These are phyloP conservation scores for Pythium scleroteichum DNA, from an alignment of 352 stramenopile genomes.

Conservation along the genomic window DNA sequence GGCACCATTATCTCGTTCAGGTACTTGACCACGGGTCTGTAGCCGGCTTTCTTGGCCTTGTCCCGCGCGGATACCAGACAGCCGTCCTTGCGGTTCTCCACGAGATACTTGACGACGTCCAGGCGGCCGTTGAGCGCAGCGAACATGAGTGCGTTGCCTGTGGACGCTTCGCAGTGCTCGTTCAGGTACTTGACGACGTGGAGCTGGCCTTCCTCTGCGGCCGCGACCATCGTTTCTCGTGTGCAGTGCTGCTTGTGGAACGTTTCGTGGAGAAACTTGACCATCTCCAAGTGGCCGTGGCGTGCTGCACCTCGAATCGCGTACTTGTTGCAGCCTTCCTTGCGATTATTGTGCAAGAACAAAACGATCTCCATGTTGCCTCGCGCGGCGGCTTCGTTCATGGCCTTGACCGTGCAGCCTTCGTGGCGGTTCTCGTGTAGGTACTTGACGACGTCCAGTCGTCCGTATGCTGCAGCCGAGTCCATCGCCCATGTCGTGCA, in stretches of 20 bases:
- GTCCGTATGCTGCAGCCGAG: conserved; percentile 5
- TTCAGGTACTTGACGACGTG: conserved; percentile 26
- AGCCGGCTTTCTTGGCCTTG: conserved; percentile 14
- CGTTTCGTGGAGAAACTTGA: conserved; percentile 19
- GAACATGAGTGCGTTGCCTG: conserved; percentile 7
- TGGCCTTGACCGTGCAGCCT: conserved; percentile 7
- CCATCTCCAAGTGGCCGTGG: conserved; percentile 20
- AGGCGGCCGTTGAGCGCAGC: conserved; percentile 16
- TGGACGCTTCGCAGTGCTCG: neutral
- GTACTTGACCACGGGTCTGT: conserved; percentile 1
- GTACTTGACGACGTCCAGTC: conserved; percentile 9
- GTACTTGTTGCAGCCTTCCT: conserved; percentile 7
- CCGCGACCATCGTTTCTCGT: conserved; percentile 18
- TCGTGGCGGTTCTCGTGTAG: conserved; percentile 7
- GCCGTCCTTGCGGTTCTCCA: conserved; percentile 16
- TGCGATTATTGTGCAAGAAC: conserved; percentile 14
- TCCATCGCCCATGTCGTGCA: conserved; percentile 16
- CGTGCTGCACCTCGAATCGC: conserved; percentile 9
- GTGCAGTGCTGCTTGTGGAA: conserved; percentile 18
- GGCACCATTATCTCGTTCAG: conserved; percentile 6
- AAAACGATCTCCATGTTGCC: conserved; percentile 17
- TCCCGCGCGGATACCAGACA: conserved; percentile 18
- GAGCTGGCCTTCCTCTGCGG: conserved; percentile 18
- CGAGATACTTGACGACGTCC: conserved; percentile 12
- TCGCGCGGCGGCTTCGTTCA: conserved; percentile 3